Conservation (phyloP, 495 filamentous ascomycete genomes). For the Daldinia childiae region DNA sequence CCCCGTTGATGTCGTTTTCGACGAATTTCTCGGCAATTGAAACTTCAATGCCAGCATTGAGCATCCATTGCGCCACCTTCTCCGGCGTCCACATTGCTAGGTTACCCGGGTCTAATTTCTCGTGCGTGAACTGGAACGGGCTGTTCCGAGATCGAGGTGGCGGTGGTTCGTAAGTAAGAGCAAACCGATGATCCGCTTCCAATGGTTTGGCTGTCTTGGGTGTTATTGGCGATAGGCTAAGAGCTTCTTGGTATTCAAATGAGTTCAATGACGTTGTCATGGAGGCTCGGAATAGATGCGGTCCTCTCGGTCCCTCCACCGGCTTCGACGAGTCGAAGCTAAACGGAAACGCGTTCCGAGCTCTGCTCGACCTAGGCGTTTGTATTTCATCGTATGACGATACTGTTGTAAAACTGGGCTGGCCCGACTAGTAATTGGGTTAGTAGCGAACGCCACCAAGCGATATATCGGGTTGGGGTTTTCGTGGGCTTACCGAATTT, state of each 20-base stretch:
- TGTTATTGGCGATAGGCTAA: constrained; percentile 72
- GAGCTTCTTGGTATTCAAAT: constrained; percentile 66
- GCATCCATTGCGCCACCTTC: constrained; percentile 86
- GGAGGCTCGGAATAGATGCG: constrained; percentile 84
- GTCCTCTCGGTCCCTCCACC: constrained; percentile 82
- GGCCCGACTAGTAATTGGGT: constrained; percentile 59
- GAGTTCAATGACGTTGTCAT: constrained; percentile 56
- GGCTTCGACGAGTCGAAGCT: constrained; percentile 58
- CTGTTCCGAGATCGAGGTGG: constrained; percentile 50
- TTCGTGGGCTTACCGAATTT: constrained; percentile 65
- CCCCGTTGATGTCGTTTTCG: constrained; percentile 88
- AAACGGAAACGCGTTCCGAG: constrained; percentile 48
- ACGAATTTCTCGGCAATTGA: constrained; percentile 82
- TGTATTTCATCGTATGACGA: constrained; percentile 79
- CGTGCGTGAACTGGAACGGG: constrained; percentile 60
- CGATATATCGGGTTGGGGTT: neutral
- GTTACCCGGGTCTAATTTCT: constrained; percentile 64
- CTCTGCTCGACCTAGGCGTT: constrained; percentile 68
- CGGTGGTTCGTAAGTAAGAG: constrained; percentile 47
- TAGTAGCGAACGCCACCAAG: constrained; percentile 28
- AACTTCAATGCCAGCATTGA: constrained; percentile 73
- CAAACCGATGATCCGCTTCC: constrained; percentile 48
- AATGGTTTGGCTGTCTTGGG: constrained; percentile 51
- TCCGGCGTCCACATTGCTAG: constrained; percentile 72
- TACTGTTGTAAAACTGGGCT: constrained; percentile 75